phyloP scores from a whole-genome alignment of 148 eudicot species.

The Heliamphora exappendiculata region DNA sequence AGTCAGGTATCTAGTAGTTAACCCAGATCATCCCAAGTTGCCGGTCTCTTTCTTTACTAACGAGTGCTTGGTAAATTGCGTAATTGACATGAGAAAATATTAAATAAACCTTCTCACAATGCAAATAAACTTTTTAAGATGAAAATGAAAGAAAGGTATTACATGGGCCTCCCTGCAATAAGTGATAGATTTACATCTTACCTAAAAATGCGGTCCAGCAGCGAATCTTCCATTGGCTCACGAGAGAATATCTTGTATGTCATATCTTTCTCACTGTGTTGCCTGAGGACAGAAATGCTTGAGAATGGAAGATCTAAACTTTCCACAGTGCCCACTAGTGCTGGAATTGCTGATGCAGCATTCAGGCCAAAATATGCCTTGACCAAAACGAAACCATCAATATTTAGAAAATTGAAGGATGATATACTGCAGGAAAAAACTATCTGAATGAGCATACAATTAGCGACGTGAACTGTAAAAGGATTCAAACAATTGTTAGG shows the following conservation, averaged over 20 bases:
- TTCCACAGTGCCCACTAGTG: constrained; percentile 75
- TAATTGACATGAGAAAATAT: background rate
- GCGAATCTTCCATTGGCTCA: constrained; percentile 55
- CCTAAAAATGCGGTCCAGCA: constrained; percentile 78
- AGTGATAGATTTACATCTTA: constrained; percentile 13
- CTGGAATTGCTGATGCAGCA: constrained; percentile 49
- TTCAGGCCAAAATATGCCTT: constrained; percentile 77
- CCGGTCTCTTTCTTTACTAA: background rate
- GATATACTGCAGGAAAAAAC: background rate
- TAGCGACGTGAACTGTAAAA: background rate
- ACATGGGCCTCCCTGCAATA: background rate
- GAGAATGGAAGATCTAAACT: constrained; percentile 70
- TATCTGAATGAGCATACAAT: background rate
- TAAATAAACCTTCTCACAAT: background rate
- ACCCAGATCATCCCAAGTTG: background rate
- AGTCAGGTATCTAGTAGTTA: background rate
- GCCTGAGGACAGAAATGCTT: constrained; percentile 65
- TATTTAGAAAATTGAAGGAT: background rate
- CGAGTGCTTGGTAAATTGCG: background rate
- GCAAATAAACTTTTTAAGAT: constrained; percentile 3
- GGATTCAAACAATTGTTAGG: background rate
- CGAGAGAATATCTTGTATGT: constrained; percentile 90
- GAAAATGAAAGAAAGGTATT: background rate
- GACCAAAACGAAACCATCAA: constrained; percentile 14
- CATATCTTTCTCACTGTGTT: constrained; percentile 46